Evolutionary conservation across 805 yeast species (phyloP).

Genomic region (Saitoella complicata): DNA sequence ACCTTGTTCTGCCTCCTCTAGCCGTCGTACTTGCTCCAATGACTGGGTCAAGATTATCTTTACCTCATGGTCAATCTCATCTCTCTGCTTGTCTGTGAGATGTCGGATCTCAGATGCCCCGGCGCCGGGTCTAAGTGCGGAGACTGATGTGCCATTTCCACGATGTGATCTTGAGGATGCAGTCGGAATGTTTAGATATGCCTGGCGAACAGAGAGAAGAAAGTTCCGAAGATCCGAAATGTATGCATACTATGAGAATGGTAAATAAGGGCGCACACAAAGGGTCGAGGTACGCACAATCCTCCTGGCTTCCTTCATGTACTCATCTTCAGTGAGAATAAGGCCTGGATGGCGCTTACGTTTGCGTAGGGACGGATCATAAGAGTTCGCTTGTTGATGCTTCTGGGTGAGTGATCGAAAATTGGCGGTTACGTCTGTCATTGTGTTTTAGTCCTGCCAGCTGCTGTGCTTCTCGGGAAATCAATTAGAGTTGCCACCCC

Average conservation of each 20-base stretch:
- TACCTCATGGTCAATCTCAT: conserved; percentile 25
- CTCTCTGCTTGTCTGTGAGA: conserved; percentile 22
- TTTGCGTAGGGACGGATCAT: no score
- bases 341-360: no score
- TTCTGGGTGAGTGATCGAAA: no score
- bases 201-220: conserved; percentile 5
- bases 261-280: neutral
- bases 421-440: no score
- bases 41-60: conserved; percentile 21
- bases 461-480: no score
- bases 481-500: no score
- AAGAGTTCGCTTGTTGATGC: no score
- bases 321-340: conserved; percentile 4
- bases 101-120: conserved; percentile 1
- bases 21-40: conserved; percentile 16
- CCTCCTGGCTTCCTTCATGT: conserved; percentile 5
- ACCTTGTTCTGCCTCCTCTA: conserved; percentile 16
- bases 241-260: conserved; percentile 6
- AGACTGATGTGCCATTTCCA: neutral
- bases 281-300: conserved; percentile 3
- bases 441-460: no score
- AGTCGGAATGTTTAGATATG: conserved; percentile 8
- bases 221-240: conserved; percentile 3
- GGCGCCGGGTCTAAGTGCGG: neutral
- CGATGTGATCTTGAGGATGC: neutral